Percentiles rank a stretch among this genome's conserved stretches.
Conservation (phyloP, 2,329 filamentous ascomycete genomes). For the Ophiostoma perfectum region DNA sequence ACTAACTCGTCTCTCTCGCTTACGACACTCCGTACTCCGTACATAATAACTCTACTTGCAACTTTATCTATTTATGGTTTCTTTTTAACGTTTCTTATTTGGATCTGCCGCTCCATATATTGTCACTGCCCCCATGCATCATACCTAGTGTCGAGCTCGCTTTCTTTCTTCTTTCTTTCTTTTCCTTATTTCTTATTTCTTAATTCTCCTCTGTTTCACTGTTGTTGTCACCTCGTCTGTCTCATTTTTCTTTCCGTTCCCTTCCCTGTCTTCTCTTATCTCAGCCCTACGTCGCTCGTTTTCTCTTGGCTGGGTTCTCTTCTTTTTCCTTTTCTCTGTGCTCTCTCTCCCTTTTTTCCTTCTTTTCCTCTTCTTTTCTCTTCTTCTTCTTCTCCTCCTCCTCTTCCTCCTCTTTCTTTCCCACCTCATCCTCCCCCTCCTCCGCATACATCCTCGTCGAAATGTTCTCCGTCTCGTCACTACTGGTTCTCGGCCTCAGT, state of each 20-base stretch:
- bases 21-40: no score
- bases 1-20: no score
- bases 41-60: neutral
- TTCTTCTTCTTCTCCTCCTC: neutral
- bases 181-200: slow-evolving; percentile 10
- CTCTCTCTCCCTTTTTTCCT: neutral
- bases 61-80: slow-evolving; percentile 13
- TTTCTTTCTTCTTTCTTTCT: neutral
- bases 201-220: neutral
- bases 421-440: neutral
- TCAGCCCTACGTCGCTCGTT: slow-evolving; percentile 13
- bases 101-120: slow-evolving; percentile 9
- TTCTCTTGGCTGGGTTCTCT: neutral
- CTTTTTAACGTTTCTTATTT: neutral
- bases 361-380: neutral
- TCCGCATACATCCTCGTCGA: neutral
- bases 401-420: neutral
- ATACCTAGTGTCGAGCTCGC: neutral
- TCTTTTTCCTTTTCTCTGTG: neutral
- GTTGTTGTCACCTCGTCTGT: slow-evolving; percentile 11
- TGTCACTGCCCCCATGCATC: slow-evolving; percentile 5
- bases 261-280: neutral
- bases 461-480: slow-evolving; percentile 7
- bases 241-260: slow-evolving; percentile 10
- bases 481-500: slow-evolving; percentile 20